Conservation (phyloP, 1,284 basidiomycete genomes). For the Paramarasmius palmivorus region DNA sequence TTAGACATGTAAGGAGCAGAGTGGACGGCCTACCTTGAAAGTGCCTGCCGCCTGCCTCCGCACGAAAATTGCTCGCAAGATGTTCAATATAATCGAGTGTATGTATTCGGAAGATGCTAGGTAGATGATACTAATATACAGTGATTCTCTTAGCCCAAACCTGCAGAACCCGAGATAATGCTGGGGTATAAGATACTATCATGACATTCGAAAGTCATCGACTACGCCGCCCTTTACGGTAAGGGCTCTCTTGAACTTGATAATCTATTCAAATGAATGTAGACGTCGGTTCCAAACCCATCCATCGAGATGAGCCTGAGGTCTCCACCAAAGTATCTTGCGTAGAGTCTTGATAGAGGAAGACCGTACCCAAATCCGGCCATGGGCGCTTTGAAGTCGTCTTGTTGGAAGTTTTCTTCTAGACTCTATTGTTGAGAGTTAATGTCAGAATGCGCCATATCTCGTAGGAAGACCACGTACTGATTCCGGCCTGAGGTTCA, state of each 20-base stretch:
- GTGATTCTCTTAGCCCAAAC: too few species aligned
- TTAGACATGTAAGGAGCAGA: too few species aligned
- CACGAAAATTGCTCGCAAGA: too few species aligned
- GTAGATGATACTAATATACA: too few species aligned
- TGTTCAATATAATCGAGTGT: too few species aligned
- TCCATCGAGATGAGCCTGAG: slow-evolving; percentile 98
- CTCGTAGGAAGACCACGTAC: slow-evolving; percentile 21
- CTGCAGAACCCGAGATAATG: too few species aligned
- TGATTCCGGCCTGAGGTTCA: slow-evolving; percentile 67
- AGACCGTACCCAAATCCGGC: slow-evolving; percentile 96
- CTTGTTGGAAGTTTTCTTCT: slow-evolving; percentile 85
- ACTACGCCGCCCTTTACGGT: slow-evolving; percentile 33
- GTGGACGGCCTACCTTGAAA: too few species aligned
- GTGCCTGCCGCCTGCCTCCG: too few species aligned
- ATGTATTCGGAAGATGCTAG: too few species aligned
- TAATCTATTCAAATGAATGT: slow-evolving; percentile 87
- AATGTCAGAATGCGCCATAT: background rate
- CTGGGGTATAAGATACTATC: too few species aligned
- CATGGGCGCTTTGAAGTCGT: slow-evolving; percentile 98
- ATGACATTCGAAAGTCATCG: too few species aligned
- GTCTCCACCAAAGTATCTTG: slow-evolving; percentile 96
- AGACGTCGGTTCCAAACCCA: slow-evolving; percentile 91
- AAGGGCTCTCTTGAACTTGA: slow-evolving; percentile 80
- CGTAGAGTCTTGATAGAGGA: slow-evolving; percentile 90
- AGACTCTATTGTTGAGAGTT: slow-evolving; percentile 38